Conservation (phyloP, 768 basidiomycete genomes). For the Suillus subalutaceus region DNA sequence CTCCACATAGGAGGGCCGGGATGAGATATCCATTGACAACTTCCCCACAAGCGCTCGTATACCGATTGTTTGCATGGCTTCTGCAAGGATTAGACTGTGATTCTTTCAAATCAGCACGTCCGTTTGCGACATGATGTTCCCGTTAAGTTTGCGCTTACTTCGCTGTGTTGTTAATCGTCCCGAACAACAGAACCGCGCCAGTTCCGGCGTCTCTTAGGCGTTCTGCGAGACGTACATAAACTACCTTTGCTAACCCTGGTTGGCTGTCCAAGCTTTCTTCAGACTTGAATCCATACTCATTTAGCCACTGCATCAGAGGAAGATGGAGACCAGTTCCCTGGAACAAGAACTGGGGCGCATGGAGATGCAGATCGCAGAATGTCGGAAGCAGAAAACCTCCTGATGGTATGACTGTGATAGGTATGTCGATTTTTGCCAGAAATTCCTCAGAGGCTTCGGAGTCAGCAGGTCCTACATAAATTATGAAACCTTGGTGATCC, state of each 20-base stretch:
- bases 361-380: conserved; percentile 83
- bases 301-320: conserved; percentile 83
- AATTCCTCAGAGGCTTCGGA: conserved; percentile 39
- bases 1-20: conserved; percentile 73
- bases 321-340: conserved; percentile 86
- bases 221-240: conserved; percentile 68
- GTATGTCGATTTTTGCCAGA: conserved; percentile 23
- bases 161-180: conserved; percentile 79
- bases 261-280: conserved; percentile 75
- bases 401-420: conserved; percentile 39
- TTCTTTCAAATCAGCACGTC: not conserved
- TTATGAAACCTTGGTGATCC: conserved; percentile 50
- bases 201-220: conserved; percentile 78
- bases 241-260: conserved; percentile 57
- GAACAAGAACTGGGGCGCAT: conserved; percentile 89
- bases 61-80: conserved; percentile 70
- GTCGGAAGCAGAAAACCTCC: conserved; percentile 77
- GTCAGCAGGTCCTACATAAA: conserved; percentile 45
- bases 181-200: conserved; percentile 76
- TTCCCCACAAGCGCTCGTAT: conserved; percentile 87
- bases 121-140: not conserved
- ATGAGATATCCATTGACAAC: conserved; percentile 85
- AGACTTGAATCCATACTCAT: conserved; percentile 80
- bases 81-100: conserved; percentile 74
- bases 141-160: conserved; percentile 55